Percentiles rank a stretch among this genome's conserved stretches.
These are phyloP conservation scores for Carex parvula DNA, from an alignment of 176 grass and related monocot species.

Conservation along the genomic window DNA sequence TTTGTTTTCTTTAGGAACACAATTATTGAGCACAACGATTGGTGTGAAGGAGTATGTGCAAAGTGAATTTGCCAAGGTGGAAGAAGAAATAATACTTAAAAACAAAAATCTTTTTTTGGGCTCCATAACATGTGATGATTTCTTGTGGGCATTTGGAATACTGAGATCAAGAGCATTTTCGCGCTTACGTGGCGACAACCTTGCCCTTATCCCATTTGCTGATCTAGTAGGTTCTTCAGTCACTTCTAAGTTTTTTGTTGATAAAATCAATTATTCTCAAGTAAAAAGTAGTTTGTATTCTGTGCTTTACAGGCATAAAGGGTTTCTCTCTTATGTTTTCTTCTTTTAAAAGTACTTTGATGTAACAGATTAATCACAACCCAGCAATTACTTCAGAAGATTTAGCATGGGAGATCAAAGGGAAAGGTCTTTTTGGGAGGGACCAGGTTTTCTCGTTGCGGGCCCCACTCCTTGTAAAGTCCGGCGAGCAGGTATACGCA, in stretches of 20 bases:
- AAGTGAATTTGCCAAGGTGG: slow-evolving; percentile 62
- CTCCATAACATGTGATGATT: slow-evolving; percentile 61
- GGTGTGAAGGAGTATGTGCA: slow-evolving; percentile 85
- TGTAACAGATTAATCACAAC: slow-evolving; percentile 76
- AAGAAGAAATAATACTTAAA: slow-evolving; percentile 52
- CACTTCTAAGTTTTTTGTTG: no score
- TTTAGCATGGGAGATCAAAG: slow-evolving; percentile 86
- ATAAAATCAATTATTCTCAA: background rate
- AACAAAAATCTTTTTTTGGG: slow-evolving; percentile 68
- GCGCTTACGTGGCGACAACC: slow-evolving; percentile 72
- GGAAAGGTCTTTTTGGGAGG: slow-evolving; percentile 72
- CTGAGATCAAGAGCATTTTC: slow-evolving; percentile 89
- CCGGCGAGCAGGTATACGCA: slow-evolving; percentile 63
- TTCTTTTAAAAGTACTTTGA: slow-evolving; percentile 20
- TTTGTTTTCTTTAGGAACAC: slow-evolving; percentile 51
- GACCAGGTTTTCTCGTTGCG: slow-evolving; percentile 69
- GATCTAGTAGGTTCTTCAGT: slow-evolving; percentile 64
- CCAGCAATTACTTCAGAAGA: slow-evolving; percentile 52
- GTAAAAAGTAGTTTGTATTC: background rate
- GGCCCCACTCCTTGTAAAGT: slow-evolving; percentile 56
- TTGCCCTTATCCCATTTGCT: slow-evolving; percentile 89
- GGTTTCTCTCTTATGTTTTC: slow-evolving; percentile 8
- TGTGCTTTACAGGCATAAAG: background rate
- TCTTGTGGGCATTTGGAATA: slow-evolving; percentile 86
- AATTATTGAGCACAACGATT: slow-evolving; percentile 77